phyloP scores from a whole-genome alignment of 192 early-diverging fungal genomes.

The Dimargaris cristalligena region DNA sequence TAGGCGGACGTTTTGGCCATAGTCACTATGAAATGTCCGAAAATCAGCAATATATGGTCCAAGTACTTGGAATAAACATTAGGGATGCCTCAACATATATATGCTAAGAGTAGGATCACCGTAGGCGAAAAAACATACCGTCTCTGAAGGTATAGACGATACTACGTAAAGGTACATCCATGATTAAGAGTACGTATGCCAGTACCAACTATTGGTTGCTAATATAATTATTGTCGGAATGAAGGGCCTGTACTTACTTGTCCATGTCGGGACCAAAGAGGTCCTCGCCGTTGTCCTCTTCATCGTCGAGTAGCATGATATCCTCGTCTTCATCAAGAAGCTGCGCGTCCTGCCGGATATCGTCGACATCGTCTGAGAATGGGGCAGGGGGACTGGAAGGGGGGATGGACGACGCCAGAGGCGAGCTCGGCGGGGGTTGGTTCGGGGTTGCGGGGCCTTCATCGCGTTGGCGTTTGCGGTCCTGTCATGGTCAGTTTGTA shows the following conservation, averaged over 20 bases:
- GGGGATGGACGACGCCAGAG: background rate
- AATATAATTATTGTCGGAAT: too few species aligned
- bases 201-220: too few species aligned
- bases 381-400: constrained; percentile 3
- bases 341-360: constrained; percentile 20
- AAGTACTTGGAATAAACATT: too few species aligned
- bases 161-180: too few species aligned
- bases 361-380: constrained; percentile 13
- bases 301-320: constrained; percentile 13
- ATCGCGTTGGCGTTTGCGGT: constrained; percentile 11
- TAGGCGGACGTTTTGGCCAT: constrained; percentile 43
- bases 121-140: too few species aligned
- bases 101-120: too few species aligned
- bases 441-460: background rate
- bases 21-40: constrained; percentile 65
- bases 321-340: constrained; percentile 18
- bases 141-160: too few species aligned
- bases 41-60: too few species aligned
- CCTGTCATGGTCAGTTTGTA: too few species aligned
- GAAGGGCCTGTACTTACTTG: constrained; percentile 41
- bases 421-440: background rate
- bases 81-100: too few species aligned
- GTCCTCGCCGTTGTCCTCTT: constrained; percentile 71
- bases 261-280: constrained; percentile 77
- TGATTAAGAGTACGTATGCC: too few species aligned